Base-by-base conservation (phyloP, 1,284 basidiomycete genomes). In the Tranzscheliella williamsii region DNA sequence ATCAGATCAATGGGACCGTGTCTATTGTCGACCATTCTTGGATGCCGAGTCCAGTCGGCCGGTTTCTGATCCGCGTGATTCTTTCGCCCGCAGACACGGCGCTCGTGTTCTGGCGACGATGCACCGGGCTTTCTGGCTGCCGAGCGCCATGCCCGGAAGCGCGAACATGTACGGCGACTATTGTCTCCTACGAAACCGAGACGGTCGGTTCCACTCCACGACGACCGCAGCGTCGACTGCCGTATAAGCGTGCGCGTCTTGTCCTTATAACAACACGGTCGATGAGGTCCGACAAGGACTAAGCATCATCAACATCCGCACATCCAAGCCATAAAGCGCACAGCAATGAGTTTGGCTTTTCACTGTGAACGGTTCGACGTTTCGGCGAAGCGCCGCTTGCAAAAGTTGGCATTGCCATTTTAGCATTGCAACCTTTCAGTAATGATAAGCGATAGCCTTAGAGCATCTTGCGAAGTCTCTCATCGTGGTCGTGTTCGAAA, bases 11-110 rank as follows among this genome's bases (percentile, higher is more conserved):
- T 76, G 70, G 71, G 45, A 55, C 12, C 44, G 53, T 16, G 52
- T 76, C 15, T 40, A 50, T 12, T 77, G 73, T 38, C 17, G 24
- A 1, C 53, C 58, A 2, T 73, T 77, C 42, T 46, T 77, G n/a
- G 75, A 77, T 34, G 55, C 65, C 0, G 63, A 63, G 5, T 58
- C 45, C 22, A 64, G 60, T 37, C 50, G 65, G 5, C 42, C 44
- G 3, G 63, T 44, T 3, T 37, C 52, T 0, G 48, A 52, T 7
- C 37, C 39, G 12, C 21, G 33, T 13, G 41, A 55, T 20, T 36
- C 33, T 17, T 13, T 26, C 20, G 9, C 38, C 15, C 49, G n/a
- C 31, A 38, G 21, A 26, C 4, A 34, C 13, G 42, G 7, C 6
- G 35, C 18, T 11, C 46, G 41, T 33, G 24, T 62, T 1, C 27